Evolutionary conservation across 768 basidiomycete genomes (phyloP), one percentile per base, ranked within the genome.

Genomic region (Arthromyces matolae): DNA sequence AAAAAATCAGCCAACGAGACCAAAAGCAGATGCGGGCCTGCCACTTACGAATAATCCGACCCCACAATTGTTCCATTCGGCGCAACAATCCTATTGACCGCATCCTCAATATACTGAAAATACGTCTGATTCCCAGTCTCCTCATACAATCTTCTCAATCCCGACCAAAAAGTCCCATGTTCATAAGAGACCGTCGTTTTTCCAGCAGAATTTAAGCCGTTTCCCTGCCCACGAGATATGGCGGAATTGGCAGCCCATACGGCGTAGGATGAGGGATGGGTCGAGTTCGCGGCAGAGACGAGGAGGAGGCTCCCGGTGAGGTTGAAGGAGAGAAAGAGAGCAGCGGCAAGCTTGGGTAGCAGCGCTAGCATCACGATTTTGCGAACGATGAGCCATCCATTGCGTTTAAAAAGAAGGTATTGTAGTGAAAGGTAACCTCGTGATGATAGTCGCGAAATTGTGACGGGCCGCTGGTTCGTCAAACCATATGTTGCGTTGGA

Each of bases 161-260:
- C 72, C 67, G 69, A 70, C 52, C 72, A 65, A 12, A 73, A 58
- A 23, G 62, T 65, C 23, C 69, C 69, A 36, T 69, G 67, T 43
- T 72, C 70, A 50, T 75, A 78, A 2, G 67, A 68, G 19, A 74
- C 73, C 5, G 60, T 50, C 0, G 74, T 61, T 5, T 44, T 61
- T 16, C 71, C 71, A 20, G 48, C 57, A 1, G 66, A 45, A 20
- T 58, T 60, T 7, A 73, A 58, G 4, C 74, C 73, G 55, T 75
- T 71, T 2, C 75, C 75, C 57, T 77, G 75, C 1, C 62, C 61
- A 6, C 74, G 65, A 22, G 63, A 54, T 47, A 77, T 76, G 1
- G 64, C 71, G 1, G 73, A 76, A 45, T 75, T 71, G 5, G 73
- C 74, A 7, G 72, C 72, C 73, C 73, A 77, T 5, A 66, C 60